These are phyloP conservation scores for Talaromyces liani DNA, from an alignment of 495 filamentous ascomycete genomes.

Conservation along the genomic window DNA sequence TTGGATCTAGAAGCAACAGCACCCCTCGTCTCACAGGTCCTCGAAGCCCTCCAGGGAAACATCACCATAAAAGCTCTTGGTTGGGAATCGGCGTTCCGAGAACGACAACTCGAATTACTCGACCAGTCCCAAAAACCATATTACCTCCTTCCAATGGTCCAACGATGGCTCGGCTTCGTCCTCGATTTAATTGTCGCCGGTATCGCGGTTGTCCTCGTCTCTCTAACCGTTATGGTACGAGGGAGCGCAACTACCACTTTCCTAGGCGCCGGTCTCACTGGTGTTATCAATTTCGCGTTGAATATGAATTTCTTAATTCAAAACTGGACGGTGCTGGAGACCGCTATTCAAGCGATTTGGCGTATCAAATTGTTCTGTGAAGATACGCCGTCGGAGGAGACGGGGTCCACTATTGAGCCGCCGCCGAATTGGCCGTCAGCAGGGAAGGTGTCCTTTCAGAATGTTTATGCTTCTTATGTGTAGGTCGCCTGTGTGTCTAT, in stretches of 20 bases:
- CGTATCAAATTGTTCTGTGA: constrained; percentile 50
- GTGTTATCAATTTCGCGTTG: constrained; percentile 45
- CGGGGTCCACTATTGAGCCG: constrained; percentile 26
- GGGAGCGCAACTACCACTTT: constrained; percentile 34
- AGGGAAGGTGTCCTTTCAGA: constrained; percentile 43
- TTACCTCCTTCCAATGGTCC: too few species aligned
- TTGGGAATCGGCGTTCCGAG: too few species aligned
- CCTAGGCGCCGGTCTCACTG: constrained; percentile 50
- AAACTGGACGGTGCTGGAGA: constrained; percentile 52
- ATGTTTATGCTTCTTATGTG: constrained; percentile 1
- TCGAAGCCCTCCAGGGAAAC: too few species aligned
- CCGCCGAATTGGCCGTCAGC: constrained; percentile 41
- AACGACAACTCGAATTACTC: too few species aligned
- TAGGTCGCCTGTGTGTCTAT: not conserved
- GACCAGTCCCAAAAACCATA: too few species aligned
- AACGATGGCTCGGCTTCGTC: constrained; percentile 41
- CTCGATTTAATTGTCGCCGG: constrained; percentile 52
- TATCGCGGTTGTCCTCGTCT: constrained; percentile 45
- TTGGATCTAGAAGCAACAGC: too few species aligned
- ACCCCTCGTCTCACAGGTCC: too few species aligned
- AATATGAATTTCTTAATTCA: constrained; percentile 41
- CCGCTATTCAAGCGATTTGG: constrained; percentile 48
- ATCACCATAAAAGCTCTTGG: too few species aligned
- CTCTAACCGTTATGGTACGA: constrained; percentile 29
- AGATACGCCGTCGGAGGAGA: constrained; percentile 41